Conservation (phyloP, 495 filamentous ascomycete genomes). For the Filosporella fistucella region DNA sequence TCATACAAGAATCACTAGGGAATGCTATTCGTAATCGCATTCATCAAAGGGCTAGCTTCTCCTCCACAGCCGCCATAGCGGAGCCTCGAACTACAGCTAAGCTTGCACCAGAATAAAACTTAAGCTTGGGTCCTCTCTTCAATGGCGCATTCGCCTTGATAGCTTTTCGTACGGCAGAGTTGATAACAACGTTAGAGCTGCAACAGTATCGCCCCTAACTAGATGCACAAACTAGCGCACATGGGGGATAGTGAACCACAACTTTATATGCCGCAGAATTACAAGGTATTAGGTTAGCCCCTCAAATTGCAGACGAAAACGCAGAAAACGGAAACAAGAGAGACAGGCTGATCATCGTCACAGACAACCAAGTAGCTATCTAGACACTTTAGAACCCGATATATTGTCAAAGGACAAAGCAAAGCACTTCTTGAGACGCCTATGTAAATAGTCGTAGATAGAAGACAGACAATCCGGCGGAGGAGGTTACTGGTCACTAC, state of each 20-base stretch:
- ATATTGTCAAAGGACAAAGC: too few species aligned
- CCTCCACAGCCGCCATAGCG: too few species aligned
- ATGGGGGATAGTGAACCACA: neutral
- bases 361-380: conserved; percentile 3
- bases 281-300: conserved; percentile 6
- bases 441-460: conserved; percentile 13
- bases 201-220: conserved; percentile 1
- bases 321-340: neutral
- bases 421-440: conserved; percentile 4
- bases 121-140: too few species aligned
- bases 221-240: neutral
- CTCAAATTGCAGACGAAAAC: neutral
- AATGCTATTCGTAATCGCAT: too few species aligned
- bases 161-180: too few species aligned
- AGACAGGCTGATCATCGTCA: neutral
- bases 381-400: neutral
- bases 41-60: too few species aligned
- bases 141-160: too few species aligned
- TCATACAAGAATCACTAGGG: too few species aligned
- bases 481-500: conserved; percentile 9
- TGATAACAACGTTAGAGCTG: conserved; percentile 6
- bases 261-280: conserved; percentile 7
- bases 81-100: too few species aligned
- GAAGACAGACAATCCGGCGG: conserved; percentile 2
- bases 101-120: too few species aligned